phyloP scores from a whole-genome alignment of 495 filamentous ascomycete genomes.

The Penicillium simplicissimum region DNA sequence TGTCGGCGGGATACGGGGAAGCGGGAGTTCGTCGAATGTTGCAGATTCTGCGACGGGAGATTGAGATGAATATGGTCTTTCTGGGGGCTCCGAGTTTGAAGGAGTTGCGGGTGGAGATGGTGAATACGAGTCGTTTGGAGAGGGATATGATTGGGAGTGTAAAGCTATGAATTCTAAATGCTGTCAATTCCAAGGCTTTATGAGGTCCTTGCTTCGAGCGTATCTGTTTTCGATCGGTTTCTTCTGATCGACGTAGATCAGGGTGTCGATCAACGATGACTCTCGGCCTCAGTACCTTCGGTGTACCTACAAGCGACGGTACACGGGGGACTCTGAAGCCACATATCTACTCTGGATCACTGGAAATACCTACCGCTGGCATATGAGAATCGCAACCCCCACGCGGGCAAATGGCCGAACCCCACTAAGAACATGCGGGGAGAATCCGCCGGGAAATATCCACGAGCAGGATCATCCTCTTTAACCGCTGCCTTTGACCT shows the following conservation, averaged over 20 bases:
- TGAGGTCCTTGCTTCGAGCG: too few species aligned
- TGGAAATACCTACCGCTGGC: too few species aligned
- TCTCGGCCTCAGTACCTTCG: too few species aligned
- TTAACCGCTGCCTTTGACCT: not conserved
- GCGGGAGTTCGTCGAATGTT: conserved; percentile 35
- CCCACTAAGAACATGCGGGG: conserved; percentile 10
- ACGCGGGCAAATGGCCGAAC: conserved; percentile 5
- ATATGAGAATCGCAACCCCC: conserved; percentile 17
- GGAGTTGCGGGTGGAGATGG: conserved; percentile 35
- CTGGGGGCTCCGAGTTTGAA: conserved; percentile 31
- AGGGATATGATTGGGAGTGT: conserved; percentile 37
- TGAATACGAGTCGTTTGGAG: conserved; percentile 41
- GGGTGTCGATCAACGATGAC: too few species aligned
- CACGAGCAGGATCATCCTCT: not conserved
- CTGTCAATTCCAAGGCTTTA: too few species aligned
- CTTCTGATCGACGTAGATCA: too few species aligned
- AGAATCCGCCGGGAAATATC: not conserved
- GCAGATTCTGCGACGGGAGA: conserved; percentile 39
- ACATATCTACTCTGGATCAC: too few species aligned
- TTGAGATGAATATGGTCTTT: conserved; percentile 44
- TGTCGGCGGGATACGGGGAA: conserved; percentile 59
- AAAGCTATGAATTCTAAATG: conserved; percentile 29
- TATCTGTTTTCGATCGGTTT: too few species aligned
- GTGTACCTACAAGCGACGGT: too few species aligned
- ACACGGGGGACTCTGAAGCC: too few species aligned